Evolutionary conservation across 306 rosid species (phyloP).

Genomic region (Castanea sativa): DNA sequence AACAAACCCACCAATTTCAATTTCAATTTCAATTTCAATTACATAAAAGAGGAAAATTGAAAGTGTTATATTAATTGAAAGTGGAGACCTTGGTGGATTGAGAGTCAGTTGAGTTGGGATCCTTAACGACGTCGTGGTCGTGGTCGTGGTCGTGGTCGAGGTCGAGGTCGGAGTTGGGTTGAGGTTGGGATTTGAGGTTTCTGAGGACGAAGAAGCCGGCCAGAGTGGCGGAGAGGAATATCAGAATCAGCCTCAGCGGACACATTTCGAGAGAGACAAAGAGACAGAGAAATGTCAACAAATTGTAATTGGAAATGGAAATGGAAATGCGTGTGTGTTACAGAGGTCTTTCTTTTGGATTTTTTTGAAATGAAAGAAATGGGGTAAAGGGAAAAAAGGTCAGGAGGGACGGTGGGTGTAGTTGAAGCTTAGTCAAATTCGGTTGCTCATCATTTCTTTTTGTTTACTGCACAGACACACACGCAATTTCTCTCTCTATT

Average conservation of each 20-base stretch:
- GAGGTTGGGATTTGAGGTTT: constrained; percentile 60
- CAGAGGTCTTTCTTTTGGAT: not conserved
- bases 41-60: too few relatives aligned
- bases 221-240: constrained; percentile 91
- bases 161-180: not conserved
- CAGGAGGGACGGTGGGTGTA: constrained; percentile 12
- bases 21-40: too few relatives aligned
- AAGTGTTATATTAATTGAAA: not conserved
- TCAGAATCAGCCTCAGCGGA: constrained; percentile 73
- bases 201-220: constrained; percentile 91
- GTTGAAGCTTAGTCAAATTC: constrained; percentile 25
- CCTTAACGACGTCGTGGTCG: constrained; percentile 27
- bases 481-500: too few relatives aligned
- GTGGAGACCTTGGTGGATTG: constrained; percentile 38
- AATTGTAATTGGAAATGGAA: too few relatives aligned
- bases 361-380: too few relatives aligned
- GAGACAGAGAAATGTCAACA: not conserved
- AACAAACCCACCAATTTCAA: too few relatives aligned
- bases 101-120: constrained; percentile 2
- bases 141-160: constrained; percentile 19
- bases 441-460: not conserved
- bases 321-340: too few relatives aligned
- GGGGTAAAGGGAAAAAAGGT: too few relatives aligned
- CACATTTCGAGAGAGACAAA: constrained; percentile 48
- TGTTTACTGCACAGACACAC: too few relatives aligned